phyloP scores from a whole-genome alignment of 164 flowering plant genomes.

The Hamamelis virginiana region DNA sequence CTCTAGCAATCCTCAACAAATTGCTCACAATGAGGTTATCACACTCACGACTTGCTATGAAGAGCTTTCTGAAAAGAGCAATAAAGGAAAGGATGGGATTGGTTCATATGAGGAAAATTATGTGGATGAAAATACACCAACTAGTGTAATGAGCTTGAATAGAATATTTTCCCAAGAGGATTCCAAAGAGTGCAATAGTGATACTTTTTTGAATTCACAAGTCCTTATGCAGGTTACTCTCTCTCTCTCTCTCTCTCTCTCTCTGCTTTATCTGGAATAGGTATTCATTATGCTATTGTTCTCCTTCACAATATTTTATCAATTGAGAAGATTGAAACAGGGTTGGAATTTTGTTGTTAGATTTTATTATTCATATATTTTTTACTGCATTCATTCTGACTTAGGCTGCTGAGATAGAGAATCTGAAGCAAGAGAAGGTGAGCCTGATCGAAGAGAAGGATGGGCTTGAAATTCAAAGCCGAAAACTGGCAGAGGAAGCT shows the following conservation, averaged over 20 bases:
- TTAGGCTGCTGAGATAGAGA: conserved; percentile 75
- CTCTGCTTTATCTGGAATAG: neutral
- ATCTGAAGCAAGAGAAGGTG: conserved; percentile 60
- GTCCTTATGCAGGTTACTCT: conserved; percentile 50
- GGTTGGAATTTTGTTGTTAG: neutral
- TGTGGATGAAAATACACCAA: conserved; percentile 48
- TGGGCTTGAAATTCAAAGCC: conserved; percentile 58
- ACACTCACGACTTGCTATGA: conserved; percentile 16
- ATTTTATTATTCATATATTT: neutral
- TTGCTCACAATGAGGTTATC: conserved; percentile 18
- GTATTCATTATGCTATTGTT: neutral
- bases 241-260: neutral
- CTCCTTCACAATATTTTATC: neutral
- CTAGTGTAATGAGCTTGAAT: conserved; percentile 55
- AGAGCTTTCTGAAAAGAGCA: conserved; percentile 22
- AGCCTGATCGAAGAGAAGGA: conserved; percentile 64
- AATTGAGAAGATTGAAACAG: neutral
- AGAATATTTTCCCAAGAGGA: conserved; percentile 45
- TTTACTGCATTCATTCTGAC: conserved; percentile 4
- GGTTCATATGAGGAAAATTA: conserved; percentile 35
- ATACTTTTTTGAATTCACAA: conserved; percentile 37
- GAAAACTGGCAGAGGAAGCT: conserved; percentile 80
- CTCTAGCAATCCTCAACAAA: conserved; percentile 21
- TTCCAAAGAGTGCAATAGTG: conserved; percentile 34
- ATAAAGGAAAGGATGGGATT: conserved; percentile 20